Evolutionary conservation across 305 asterid species (phyloP).

Genomic region (Andrographis paniculata): DNA sequence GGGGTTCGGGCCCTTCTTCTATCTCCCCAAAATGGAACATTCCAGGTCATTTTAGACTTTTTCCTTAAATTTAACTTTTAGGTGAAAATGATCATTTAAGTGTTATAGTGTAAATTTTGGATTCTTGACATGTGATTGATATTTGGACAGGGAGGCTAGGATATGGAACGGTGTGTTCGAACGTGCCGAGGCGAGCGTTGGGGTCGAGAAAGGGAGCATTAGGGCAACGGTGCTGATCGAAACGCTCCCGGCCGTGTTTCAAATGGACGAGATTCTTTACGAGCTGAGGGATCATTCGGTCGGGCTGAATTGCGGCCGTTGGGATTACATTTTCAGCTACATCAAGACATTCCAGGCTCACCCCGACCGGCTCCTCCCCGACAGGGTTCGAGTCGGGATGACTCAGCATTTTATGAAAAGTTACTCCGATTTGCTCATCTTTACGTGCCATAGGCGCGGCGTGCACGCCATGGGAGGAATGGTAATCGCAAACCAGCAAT

Average conservation of each 20-base stretch:
- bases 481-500: conserved; percentile 25
- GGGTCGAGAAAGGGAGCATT: conserved; percentile 68
- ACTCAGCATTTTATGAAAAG: conserved; percentile 79
- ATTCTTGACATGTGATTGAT: too few relatives aligned
- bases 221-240: conserved; percentile 89
- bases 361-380: conserved; percentile 78
- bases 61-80: too few relatives aligned
- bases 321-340: conserved; percentile 96
- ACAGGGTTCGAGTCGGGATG: conserved; percentile 86
- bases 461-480: conserved; percentile 98
- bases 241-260: conserved; percentile 88
- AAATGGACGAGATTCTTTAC: conserved; percentile 79
- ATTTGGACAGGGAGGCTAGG: conserved; percentile 59
- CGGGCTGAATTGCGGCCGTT: conserved; percentile 90
- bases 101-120: too few relatives aligned
- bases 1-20: conserved; percentile 86
- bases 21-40: conserved; percentile 94
- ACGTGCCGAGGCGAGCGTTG: conserved; percentile 58
- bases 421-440: conserved; percentile 71
- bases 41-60: conserved; percentile 37
- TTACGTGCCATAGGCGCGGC: conserved; percentile 77
- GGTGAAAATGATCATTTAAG: too few relatives aligned
- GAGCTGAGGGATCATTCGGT: conserved; percentile 72
- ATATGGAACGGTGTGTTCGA: conserved; percentile 83
- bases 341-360: conserved; percentile 83